Percentiles rank a stretch among this genome's conserved stretches.
These are phyloP conservation scores for Daldinia vernicosa DNA, from an alignment of 495 filamentous ascomycete genomes.

Conservation along the genomic window DNA sequence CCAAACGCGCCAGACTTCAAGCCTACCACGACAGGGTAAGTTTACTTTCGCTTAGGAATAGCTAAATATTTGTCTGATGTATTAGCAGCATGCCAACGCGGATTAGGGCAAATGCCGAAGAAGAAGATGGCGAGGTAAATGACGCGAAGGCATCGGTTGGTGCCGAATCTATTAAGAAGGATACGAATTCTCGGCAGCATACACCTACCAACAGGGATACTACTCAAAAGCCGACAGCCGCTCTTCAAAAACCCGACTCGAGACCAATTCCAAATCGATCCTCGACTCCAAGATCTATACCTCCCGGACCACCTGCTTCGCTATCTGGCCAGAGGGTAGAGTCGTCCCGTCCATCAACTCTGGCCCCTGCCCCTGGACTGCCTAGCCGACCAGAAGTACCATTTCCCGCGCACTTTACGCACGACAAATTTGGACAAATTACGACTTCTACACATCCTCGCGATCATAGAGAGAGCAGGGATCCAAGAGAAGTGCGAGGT, in stretches of 20 bases:
- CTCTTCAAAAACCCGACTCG: constrained; percentile 35
- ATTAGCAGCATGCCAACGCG: constrained; percentile 49
- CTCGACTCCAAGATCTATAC: constrained; percentile 41
- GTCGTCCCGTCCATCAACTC: constrained; percentile 47
- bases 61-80: constrained; percentile 32
- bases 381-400: constrained; percentile 58
- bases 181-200: constrained; percentile 13
- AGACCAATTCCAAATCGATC: constrained; percentile 37
- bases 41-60: constrained; percentile 30
- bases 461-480: constrained; percentile 50
- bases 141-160: constrained; percentile 59
- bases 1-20: constrained; percentile 59
- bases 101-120: constrained; percentile 60
- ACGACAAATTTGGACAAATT: constrained; percentile 51
- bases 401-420: constrained; percentile 48
- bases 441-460: constrained; percentile 48
- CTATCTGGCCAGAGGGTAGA: constrained; percentile 41
- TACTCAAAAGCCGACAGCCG: constrained; percentile 20
- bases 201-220: constrained; percentile 21
- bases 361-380: constrained; percentile 53
- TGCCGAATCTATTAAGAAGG: constrained; percentile 26
- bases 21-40: constrained; percentile 45
- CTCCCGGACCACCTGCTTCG: constrained; percentile 20
- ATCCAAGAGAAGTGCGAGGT: constrained; percentile 47
- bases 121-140: constrained; percentile 83